Evolutionary conservation across 805 yeast genomes (phyloP).

Genomic region (Cyberlindnera galapagoensis): DNA sequence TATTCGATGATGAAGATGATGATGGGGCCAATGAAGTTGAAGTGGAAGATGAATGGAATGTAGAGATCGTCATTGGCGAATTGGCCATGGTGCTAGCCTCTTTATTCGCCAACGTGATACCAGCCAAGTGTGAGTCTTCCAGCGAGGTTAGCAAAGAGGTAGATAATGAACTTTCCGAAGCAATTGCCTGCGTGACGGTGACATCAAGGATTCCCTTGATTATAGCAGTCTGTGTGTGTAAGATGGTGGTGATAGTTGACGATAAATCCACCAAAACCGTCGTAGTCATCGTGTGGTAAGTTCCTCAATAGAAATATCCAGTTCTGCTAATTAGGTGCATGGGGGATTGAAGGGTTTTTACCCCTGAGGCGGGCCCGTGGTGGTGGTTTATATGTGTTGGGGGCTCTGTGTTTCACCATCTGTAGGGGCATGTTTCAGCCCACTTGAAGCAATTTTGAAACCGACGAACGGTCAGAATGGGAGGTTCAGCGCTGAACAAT

Average conservation of each 20-base stretch:
- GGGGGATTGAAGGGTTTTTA: too few relatives aligned
- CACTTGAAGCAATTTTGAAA: too few relatives aligned
- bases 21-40: constrained; percentile 3
- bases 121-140: background rate
- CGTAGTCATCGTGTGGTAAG: constrained; percentile 8
- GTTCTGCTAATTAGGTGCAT: too few relatives aligned
- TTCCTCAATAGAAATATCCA: background rate
- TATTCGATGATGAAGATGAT: background rate
- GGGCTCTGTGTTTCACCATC: too few relatives aligned
- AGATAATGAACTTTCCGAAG: too few relatives aligned
- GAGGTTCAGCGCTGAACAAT: too few relatives aligned
- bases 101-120: constrained; percentile 11
- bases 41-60: constrained; percentile 8
- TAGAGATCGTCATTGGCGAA: constrained; percentile 6
- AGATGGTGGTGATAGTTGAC: constrained; percentile 6
- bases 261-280: constrained; percentile 4
- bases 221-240: constrained; percentile 11
- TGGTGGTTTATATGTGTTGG: too few relatives aligned
- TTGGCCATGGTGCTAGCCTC: background rate
- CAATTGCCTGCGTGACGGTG: constrained; percentile 4
- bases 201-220: constrained; percentile 12
- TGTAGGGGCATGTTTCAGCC: too few relatives aligned
- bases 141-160: background rate
- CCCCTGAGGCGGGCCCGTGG: too few relatives aligned
- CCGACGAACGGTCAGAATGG: too few relatives aligned